phyloP scores from a whole-genome alignment of 345 rosid genomes.

The Lepidium sativum region DNA sequence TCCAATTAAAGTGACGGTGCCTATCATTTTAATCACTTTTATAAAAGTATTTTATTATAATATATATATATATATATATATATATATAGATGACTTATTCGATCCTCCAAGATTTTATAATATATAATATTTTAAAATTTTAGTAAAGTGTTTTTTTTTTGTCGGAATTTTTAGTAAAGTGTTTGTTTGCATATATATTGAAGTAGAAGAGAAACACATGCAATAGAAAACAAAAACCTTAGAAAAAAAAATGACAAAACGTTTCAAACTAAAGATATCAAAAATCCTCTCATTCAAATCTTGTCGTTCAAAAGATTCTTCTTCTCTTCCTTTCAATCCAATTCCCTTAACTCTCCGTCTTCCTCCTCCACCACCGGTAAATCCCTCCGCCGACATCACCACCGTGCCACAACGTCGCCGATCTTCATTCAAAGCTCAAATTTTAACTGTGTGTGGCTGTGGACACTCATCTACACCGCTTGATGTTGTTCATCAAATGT shows the following conservation, averaged over 20 bases:
- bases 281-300: constrained; percentile 39
- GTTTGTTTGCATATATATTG: neutral
- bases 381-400: constrained; percentile 12
- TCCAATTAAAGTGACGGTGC: too few relatives aligned
- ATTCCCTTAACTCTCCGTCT: constrained; percentile 37
- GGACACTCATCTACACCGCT: constrained; percentile 21
- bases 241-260: constrained; percentile 48
- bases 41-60: too few relatives aligned
- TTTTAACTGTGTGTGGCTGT: constrained; percentile 45
- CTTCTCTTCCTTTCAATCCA: constrained; percentile 49
- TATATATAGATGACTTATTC: too few relatives aligned
- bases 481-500: constrained; percentile 15
- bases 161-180: too few relatives aligned
- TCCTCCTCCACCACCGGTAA: constrained; percentile 16
- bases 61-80: too few relatives aligned
- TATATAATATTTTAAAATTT: neutral
- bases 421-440: constrained; percentile 38
- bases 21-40: too few relatives aligned
- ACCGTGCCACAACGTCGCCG: constrained; percentile 17
- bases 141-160: too few relatives aligned
- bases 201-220: neutral
- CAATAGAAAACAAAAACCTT: neutral
- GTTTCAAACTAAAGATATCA: constrained; percentile 52
- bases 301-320: constrained; percentile 59
- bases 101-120: too few relatives aligned